Conservation (phyloP, 495 filamentous ascomycete genomes). For the Penicillium coprophilum region DNA sequence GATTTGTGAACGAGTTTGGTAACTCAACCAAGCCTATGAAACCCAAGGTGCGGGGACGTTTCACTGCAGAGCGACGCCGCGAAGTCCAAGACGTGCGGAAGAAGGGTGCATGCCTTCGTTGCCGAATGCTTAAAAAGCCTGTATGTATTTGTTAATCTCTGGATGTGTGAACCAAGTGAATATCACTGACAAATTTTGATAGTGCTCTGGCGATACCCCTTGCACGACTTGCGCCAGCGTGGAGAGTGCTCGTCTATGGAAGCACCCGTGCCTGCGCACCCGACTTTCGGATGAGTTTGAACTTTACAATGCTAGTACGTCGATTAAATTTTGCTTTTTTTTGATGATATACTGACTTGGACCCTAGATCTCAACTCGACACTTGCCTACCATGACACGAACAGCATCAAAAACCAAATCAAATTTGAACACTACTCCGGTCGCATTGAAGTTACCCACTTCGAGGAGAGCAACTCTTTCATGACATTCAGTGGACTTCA, state of each 20-base stretch:
- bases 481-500: conserved; percentile 53
- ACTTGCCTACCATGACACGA: conserved; percentile 64
- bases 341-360: conserved; percentile 16
- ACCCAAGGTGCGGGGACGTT: conserved; percentile 65
- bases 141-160: conserved; percentile 29
- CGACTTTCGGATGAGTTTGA: conserved; percentile 72
- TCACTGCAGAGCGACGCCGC: conserved; percentile 64
- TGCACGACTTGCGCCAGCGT: conserved; percentile 79
- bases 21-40: conserved; percentile 52
- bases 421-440: conserved; percentile 58
- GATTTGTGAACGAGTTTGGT: conserved; percentile 58
- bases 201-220: conserved; percentile 76
- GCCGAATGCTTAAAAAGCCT: conserved; percentile 82
- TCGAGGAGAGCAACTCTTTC: conserved; percentile 55
- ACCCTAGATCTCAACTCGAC: conserved; percentile 60
- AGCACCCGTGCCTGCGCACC: conserved; percentile 72
- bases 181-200: conserved; percentile 14
- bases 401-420: conserved; percentile 55
- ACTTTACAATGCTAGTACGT: conserved; percentile 63
- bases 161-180: background rate
- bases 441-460: conserved; percentile 68
- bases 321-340: conserved; percentile 1
- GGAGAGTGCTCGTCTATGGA: conserved; percentile 77
- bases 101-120: conserved; percentile 80
- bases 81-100: conserved; percentile 82